These are phyloP conservation scores for Ceratocystis cubensis DNA, from an alignment of 2,329 filamentous ascomycete species.

Conservation along the genomic window DNA sequence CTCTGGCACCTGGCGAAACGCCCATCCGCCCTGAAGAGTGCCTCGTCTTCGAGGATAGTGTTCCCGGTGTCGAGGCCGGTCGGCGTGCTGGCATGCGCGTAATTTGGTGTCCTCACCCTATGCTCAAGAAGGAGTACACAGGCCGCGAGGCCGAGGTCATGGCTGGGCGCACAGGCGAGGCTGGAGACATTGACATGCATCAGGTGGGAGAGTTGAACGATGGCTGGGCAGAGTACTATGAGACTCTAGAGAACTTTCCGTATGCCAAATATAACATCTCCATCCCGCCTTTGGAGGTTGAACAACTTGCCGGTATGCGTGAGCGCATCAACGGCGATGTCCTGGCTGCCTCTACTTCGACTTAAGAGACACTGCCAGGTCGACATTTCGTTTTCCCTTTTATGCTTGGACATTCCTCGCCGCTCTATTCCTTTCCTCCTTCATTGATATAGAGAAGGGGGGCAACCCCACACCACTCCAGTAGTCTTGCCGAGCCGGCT, in stretches of 20 bases:
- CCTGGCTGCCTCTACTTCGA: constrained; percentile 15
- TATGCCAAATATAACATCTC: constrained; percentile 48
- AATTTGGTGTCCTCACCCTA: constrained; percentile 79
- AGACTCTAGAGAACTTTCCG: constrained; percentile 41
- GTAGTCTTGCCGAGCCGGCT: background rate
- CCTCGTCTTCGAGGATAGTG: constrained; percentile 90
- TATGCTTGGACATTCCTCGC: background rate
- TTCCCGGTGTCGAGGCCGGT: constrained; percentile 83
- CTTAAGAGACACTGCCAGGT: background rate
- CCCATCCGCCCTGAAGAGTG: constrained; percentile 72
- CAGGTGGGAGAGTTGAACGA: constrained; percentile 46
- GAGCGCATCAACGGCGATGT: constrained; percentile 26
- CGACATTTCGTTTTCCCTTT: too few relatives aligned
- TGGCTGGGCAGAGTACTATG: constrained; percentile 47
- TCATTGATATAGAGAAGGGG: background rate
- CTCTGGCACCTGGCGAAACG: constrained; percentile 48
- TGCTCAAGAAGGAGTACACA: constrained; percentile 59
- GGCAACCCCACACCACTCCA: background rate
- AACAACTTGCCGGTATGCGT: constrained; percentile 34
- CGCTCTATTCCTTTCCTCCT: background rate
- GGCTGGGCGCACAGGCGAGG: constrained; percentile 66
- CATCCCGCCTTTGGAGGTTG: constrained; percentile 32
- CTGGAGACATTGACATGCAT: constrained; percentile 41
- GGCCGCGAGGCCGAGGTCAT: constrained; percentile 71
- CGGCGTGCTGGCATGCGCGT: constrained; percentile 89